Conservation (phyloP, 2,329 filamentous ascomycete genomes). For the Colletotrichum siamense region DNA sequence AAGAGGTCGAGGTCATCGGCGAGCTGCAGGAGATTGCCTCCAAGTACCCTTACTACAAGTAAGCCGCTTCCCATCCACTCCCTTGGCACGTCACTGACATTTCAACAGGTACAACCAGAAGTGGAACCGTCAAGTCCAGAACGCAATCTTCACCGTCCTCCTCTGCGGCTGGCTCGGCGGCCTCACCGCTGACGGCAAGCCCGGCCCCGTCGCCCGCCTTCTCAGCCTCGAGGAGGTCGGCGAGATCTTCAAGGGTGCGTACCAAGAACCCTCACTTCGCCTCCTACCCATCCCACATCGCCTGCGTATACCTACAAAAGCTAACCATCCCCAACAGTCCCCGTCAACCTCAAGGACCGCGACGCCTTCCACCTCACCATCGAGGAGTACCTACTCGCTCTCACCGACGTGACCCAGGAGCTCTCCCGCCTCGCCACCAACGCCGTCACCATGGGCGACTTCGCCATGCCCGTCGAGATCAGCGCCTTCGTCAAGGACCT, state of each 20-base stretch:
- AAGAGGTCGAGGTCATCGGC: conserved; percentile 73
- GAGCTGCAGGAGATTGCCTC: conserved; percentile 78
- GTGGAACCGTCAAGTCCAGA: conserved; percentile 87
- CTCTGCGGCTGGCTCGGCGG: conserved; percentile 81
- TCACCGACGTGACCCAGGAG: conserved; percentile 89
- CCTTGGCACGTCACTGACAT: background rate
- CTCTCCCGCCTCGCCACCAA: conserved; percentile 91
- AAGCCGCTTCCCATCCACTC: conserved; percentile 20
- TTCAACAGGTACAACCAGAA: conserved; percentile 73
- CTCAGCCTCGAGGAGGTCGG: conserved; percentile 90
- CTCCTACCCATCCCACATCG: background rate
- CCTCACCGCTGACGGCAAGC: conserved; percentile 58
- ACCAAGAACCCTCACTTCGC: background rate
- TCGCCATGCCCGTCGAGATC: conserved; percentile 83
- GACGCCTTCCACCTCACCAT: conserved; percentile 96
- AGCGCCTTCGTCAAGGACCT: conserved; percentile 93
- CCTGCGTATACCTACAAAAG: background rate
- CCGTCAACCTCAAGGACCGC: conserved; percentile 86
- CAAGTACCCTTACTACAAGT: conserved; percentile 96
- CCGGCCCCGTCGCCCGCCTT: conserved; percentile 66
- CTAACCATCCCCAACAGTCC: conserved; percentile 60
- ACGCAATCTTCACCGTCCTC: conserved; percentile 67
- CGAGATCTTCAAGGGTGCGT: conserved; percentile 72
- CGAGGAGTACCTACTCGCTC: conserved; percentile 91
- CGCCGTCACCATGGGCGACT: conserved; percentile 90